Evolutionary conservation across 2,329 filamentous ascomycete species (phyloP), one percentile per base, ranked within the genome.

Genomic region (Phialophora expanda): DNA sequence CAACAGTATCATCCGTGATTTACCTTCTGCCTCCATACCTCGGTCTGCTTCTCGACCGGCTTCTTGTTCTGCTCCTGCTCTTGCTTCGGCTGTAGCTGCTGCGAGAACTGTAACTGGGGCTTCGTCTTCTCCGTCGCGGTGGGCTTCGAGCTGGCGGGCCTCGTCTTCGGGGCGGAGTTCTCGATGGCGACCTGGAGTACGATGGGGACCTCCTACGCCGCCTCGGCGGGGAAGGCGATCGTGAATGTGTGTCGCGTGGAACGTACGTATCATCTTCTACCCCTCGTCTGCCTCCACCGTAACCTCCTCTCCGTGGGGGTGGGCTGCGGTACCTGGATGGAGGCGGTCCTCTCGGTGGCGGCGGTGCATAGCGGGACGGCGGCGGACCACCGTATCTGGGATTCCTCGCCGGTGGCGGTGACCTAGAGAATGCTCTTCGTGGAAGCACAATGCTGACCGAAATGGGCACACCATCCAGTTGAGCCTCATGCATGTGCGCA

Each of bases 401-500:
- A 57, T 86, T 85, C 58, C 89, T 86, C 59, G 90, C 87, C 4
- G 86, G 86, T 1, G 92, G 92, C 17, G 93, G 93, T 54, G 90
- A 87, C 20, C 87, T 88, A 6, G 91, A 93, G 74, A 97, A 91
- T 72, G 92, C 92, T 73, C 90, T 88, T 57, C 90, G 87, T 0
- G 92, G 92, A 41, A 96, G 83, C 28, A 97, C 92, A 71, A 97
- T 95, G 53, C 91, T 95, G 56, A 97, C 93, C 74, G 90, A 90
- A 74, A 97, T 89, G 46, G 88, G 84, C 24, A 89, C 87, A 59
- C 93, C 93, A 77, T 97, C 93, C 30, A 97, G 81, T 75, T 96
- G 91, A n/a, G 91, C 92, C 80, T 99, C 95, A 78, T 99, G 95
- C 95, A 99, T 98, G 76, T 96, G 91, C 20, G 93, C 88, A 72